Evolutionary conservation across 2,329 filamentous ascomycete genomes (phyloP).

Genomic region (Passalora sequoiae): DNA sequence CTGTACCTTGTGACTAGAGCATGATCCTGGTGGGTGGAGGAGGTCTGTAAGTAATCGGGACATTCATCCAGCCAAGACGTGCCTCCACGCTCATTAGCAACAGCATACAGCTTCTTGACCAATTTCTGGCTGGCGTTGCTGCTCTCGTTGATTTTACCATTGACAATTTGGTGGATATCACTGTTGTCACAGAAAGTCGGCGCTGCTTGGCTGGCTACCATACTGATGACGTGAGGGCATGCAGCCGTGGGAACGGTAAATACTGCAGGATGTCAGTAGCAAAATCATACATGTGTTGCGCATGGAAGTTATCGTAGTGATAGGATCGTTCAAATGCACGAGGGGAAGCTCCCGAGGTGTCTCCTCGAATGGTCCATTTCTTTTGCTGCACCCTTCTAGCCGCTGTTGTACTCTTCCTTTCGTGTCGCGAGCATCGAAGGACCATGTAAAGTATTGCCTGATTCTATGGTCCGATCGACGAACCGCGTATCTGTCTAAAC

Average conservation of each 20-base stretch:
- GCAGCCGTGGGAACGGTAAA: not conserved
- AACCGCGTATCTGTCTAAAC: too few species aligned
- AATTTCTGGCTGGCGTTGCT: not conserved
- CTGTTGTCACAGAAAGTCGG: not conserved
- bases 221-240: not conserved
- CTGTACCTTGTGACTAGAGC: constrained; percentile 14
- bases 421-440: not conserved
- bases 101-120: constrained; percentile 14
- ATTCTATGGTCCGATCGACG: too few species aligned
- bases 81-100: constrained; percentile 16
- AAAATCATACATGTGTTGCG: not conserved
- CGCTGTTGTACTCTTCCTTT: too few species aligned
- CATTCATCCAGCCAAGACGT: constrained; percentile 12
- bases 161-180: not conserved
- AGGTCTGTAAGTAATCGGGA: constrained; percentile 10
- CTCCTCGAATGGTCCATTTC: not conserved
- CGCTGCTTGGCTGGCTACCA: not conserved
- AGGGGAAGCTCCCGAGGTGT: not conserved
- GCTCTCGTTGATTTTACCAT: not conserved
- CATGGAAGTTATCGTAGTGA: not conserved
- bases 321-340: not conserved
- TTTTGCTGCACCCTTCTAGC: not conserved
- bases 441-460: not conserved
- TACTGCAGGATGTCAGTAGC: too few species aligned
- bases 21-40: constrained; percentile 7